These are phyloP conservation scores for Alnus rubra DNA, from an alignment of 306 rosid genomes.

Conservation along the genomic window DNA sequence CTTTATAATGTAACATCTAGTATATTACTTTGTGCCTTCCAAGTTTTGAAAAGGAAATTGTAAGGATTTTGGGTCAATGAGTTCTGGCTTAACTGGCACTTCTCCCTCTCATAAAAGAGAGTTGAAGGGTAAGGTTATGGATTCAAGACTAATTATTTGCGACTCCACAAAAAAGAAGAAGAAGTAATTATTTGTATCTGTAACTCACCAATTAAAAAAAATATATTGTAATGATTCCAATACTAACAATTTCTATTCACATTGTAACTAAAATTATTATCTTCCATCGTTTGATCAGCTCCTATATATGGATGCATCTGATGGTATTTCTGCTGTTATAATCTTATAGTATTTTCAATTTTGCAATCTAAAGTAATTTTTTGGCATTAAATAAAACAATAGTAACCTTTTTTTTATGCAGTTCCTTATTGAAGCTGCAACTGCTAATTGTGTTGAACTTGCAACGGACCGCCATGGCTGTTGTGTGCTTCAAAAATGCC, in stretches of 20 bases:
- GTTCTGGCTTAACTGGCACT: no score
- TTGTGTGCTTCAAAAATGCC: slow-evolving; percentile 64
- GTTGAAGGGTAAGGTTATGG: not conserved
- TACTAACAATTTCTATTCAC: not conserved
- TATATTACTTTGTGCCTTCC: not conserved
- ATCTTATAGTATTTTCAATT: not conserved
- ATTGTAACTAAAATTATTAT: not conserved
- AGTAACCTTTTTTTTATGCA: slow-evolving; percentile 29
- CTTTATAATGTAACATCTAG: not conserved
- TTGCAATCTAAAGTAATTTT: not conserved
- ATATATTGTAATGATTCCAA: not conserved
- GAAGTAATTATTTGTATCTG: not conserved
- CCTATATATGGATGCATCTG: not conserved
- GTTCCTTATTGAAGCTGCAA: slow-evolving; percentile 58
- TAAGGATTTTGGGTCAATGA: not conserved
- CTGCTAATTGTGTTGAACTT: slow-evolving; percentile 50
- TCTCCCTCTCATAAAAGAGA: not conserved
- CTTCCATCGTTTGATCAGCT: not conserved
- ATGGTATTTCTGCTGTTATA: not conserved
- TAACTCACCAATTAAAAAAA: not conserved
- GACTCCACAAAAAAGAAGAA: no score
- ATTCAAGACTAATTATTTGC: not conserved
- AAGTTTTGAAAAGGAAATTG: not conserved
- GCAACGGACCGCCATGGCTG: slow-evolving; percentile 63
- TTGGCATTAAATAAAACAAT: slow-evolving; percentile 6